Conservation (phyloP, 768 basidiomycete genomes). For the Infundibulicybe gibba region DNA sequence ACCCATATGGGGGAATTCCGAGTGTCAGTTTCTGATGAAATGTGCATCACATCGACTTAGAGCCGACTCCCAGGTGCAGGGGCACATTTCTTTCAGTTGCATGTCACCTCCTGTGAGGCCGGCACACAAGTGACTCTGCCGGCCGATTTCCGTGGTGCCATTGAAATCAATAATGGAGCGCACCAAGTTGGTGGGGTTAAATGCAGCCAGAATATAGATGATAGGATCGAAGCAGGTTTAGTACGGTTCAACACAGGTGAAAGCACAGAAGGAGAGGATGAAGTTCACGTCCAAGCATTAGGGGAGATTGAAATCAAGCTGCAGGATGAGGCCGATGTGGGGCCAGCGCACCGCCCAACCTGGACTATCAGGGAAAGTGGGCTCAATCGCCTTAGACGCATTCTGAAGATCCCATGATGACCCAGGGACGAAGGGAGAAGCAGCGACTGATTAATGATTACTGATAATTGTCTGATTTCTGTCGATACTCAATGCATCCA, state of each 20-base stretch:
- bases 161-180: slow-evolving; percentile 5
- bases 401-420: too few species aligned
- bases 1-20: background rate
- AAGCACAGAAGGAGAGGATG: slow-evolving; percentile 6
- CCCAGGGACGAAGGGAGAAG: too few species aligned
- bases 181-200: slow-evolving; percentile 5
- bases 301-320: slow-evolving; percentile 7
- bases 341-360: too few species aligned
- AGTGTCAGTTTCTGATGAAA: too few species aligned
- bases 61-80: slow-evolving; percentile 9
- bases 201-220: slow-evolving; percentile 3
- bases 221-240: slow-evolving; percentile 5
- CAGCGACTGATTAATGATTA: too few species aligned
- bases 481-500: too few species aligned
- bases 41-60: background rate
- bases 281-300: slow-evolving; percentile 8
- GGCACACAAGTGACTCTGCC: slow-evolving; percentile 8
- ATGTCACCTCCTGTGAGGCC: slow-evolving; percentile 7
- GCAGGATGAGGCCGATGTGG: slow-evolving; percentile 2
- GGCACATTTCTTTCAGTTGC: slow-evolving; percentile 8
- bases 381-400: too few species aligned
- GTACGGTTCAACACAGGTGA: slow-evolving; percentile 7
- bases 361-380: too few species aligned
- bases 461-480: too few species aligned
- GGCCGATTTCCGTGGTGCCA: slow-evolving; percentile 4